Evolutionary conservation across 176 grass and related monocot genomes (phyloP).

Genomic region (bread wheat (Triticum aestivum)): DNA sequence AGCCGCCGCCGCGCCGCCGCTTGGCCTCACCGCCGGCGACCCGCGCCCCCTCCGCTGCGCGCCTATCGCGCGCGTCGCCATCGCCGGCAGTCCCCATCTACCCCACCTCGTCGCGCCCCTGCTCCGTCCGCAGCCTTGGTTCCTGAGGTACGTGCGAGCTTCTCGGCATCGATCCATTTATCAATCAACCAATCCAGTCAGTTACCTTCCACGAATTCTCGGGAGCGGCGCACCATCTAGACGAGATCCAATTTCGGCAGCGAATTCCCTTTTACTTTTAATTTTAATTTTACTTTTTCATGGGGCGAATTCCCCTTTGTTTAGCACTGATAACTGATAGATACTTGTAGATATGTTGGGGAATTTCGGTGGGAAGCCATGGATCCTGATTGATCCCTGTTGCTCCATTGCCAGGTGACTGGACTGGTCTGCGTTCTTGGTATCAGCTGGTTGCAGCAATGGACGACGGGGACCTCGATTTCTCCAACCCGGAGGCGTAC

Average conservation of each 20-base stretch:
- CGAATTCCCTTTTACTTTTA: neutral
- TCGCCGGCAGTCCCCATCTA: no score
- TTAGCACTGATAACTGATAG: no score
- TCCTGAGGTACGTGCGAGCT: neutral
- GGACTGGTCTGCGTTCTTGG: no score
- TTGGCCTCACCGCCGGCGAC: no score
- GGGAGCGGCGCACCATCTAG: neutral
- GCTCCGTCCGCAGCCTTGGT: neutral
- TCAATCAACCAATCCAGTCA: neutral
- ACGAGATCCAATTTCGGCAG: neutral
- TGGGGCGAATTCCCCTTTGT: neutral
- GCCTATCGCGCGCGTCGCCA: no score
- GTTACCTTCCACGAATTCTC: neutral
- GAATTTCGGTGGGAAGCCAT: no score
- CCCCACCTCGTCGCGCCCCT: neutral
- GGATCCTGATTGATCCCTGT: no score
- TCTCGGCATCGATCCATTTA: neutral
- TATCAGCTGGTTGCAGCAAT: neutral
- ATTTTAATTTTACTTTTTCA: neutral
- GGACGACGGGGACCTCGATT: conserved; percentile 67
- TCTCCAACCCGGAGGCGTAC: conserved; percentile 57
- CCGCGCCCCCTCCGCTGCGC: no score
- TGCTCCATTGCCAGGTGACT: no score
- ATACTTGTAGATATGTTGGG: no score
- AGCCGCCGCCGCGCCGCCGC: no score